Evolutionary conservation across 371 early-diverging fungal species (phyloP).

Genomic region (Mortierella sp.): DNA sequence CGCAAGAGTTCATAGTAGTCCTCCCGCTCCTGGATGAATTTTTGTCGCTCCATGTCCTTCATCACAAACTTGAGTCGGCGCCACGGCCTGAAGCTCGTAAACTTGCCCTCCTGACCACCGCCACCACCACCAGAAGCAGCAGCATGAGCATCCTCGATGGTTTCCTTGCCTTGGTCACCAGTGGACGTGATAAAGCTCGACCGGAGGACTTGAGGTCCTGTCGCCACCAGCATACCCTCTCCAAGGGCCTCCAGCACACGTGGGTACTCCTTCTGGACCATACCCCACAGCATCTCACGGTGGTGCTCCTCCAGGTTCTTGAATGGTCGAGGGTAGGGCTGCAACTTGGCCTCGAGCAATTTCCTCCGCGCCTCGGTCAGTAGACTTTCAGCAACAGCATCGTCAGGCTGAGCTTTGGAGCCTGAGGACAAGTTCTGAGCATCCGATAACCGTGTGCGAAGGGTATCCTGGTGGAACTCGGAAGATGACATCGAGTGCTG

Average conservation of each 20-base stretch:
- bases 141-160: not conserved
- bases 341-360: slow-evolving; percentile 31
- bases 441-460: no score
- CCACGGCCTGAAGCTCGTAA: slow-evolving; percentile 35
- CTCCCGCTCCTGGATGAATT: slow-evolving; percentile 34
- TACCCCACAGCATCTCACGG: slow-evolving; percentile 40
- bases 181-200: not conserved
- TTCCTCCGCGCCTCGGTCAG: slow-evolving; percentile 10
- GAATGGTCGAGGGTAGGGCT: slow-evolving; percentile 44
- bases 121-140: not conserved
- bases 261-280: slow-evolving; percentile 31
- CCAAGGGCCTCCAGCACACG: slow-evolving; percentile 36
- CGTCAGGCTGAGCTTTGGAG: not conserved
- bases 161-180: no score
- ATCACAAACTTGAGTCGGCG: slow-evolving; percentile 48
- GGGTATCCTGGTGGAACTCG: not conserved
- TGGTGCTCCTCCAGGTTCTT: slow-evolving; percentile 20
- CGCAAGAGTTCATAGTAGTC: slow-evolving; percentile 24
- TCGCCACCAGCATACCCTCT: slow-evolving; percentile 41
- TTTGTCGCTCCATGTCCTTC: slow-evolving; percentile 47
- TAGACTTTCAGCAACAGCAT: not conserved
- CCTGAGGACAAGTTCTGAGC: not conserved
- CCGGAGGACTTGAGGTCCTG: not conserved
- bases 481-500: slow-evolving; percentile 1
- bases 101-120: not conserved